Evolutionary conservation across 306 rosid genomes (phyloP).

Genomic region (Quercus aquifolioides): DNA sequence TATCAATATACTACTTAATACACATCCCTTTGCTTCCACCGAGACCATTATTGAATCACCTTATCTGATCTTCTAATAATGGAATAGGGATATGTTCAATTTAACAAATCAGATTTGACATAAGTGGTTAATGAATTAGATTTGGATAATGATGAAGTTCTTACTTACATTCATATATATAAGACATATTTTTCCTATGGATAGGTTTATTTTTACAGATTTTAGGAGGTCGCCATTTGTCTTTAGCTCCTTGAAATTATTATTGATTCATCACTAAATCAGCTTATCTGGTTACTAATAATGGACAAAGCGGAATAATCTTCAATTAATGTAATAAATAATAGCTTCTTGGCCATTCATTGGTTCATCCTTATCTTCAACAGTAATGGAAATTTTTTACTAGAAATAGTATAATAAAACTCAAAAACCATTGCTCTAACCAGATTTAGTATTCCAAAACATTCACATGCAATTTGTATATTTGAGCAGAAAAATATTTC

Average conservation of each 20-base stretch:
- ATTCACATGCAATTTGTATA: slow-evolving; percentile 1
- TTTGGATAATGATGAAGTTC: background rate
- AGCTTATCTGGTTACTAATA: background rate
- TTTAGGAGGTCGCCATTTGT: background rate
- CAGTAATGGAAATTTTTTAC: slow-evolving; percentile 21
- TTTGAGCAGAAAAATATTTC: slow-evolving; percentile 1
- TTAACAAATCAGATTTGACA: background rate
- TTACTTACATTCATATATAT: background rate
- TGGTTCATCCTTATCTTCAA: slow-evolving; percentile 26
- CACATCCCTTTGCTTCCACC: background rate
- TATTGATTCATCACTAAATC: background rate
- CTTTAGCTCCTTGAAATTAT: background rate
- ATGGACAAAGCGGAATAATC: slow-evolving; percentile 10
- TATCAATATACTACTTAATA: background rate
- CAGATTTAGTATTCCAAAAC: background rate
- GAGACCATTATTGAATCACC: slow-evolving; percentile 1
- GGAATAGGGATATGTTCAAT: background rate
- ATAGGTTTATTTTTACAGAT: background rate
- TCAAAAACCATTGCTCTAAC: background rate
- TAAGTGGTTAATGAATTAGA: slow-evolving; percentile 1
- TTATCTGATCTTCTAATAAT: slow-evolving; percentile 19
- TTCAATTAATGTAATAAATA: slow-evolving; percentile 22
- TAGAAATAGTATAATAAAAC: background rate
- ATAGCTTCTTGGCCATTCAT: slow-evolving; percentile 11
- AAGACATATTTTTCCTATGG: background rate